Percentiles rank a stretch among this genome's conserved stretches.
phyloP scores from a whole-genome alignment of 371 early-diverging fungal genomes.

The Capillidium heterosporum region DNA sequence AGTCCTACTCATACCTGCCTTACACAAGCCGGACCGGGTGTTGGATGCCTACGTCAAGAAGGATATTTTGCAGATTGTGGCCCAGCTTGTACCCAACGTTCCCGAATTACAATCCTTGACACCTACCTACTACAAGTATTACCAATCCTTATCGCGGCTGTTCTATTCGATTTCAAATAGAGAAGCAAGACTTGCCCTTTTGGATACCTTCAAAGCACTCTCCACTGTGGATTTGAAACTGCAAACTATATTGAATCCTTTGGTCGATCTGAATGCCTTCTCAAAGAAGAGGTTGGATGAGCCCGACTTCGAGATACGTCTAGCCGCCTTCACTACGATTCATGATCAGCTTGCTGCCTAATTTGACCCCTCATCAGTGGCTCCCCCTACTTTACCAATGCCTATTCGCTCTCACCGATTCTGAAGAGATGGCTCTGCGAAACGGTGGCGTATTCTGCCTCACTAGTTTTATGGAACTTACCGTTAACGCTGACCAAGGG shows the following conservation, averaged over 20 bases:
- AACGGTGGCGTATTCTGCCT: constrained; percentile 61
- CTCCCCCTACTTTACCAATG: constrained; percentile 78
- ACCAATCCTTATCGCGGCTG: constrained; percentile 35
- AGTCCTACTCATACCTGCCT: constrained; percentile 62
- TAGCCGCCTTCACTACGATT: constrained; percentile 54
- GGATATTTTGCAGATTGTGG: constrained; percentile 62
- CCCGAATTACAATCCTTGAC: constrained; percentile 15
- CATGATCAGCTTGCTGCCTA: constrained; percentile 37
- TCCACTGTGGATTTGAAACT: constrained; percentile 36
- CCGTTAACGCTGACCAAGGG: constrained; percentile 16
- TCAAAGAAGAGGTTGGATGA: constrained; percentile 61
- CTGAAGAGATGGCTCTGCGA: constrained; percentile 74
- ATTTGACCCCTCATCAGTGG: constrained; percentile 58
- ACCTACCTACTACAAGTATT: constrained; percentile 22
- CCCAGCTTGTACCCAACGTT: constrained; percentile 26
- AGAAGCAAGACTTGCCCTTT: constrained; percentile 34
- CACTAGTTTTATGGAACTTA: constrained; percentile 32
- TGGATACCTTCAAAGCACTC: constrained; percentile 38
- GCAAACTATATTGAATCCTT: constrained; percentile 24
- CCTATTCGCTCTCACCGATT: constrained; percentile 53
- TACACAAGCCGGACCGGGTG: constrained; percentile 40
- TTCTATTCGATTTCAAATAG: constrained; percentile 32
- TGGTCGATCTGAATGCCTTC: constrained; percentile 59
- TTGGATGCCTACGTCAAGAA: constrained; percentile 69
- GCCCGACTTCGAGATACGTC: constrained; percentile 66